phyloP scores from a whole-genome alignment of 2,329 filamentous ascomycete genomes.

The Trichoderma pleuroti region DNA sequence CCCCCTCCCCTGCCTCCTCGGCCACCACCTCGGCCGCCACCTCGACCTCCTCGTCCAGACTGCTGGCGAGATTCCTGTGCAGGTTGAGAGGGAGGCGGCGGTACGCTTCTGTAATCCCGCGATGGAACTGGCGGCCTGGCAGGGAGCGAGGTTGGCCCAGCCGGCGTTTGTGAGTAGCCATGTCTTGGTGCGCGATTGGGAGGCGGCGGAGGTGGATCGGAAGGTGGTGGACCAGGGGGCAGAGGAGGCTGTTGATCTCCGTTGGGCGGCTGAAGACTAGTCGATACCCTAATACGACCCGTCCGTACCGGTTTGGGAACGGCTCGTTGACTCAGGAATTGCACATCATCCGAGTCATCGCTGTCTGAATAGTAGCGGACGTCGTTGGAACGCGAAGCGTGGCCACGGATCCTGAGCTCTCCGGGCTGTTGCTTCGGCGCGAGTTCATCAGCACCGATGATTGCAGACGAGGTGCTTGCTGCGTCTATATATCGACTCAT shows the following conservation, averaged over 20 bases:
- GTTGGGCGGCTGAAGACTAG: conserved; percentile 39
- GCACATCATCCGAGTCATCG: conserved; percentile 46
- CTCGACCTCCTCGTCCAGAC: conserved; percentile 10
- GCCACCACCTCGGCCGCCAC: conserved; percentile 27
- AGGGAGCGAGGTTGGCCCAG: conserved; percentile 29
- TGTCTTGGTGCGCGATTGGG: conserved; percentile 23
- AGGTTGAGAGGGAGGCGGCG: conserved; percentile 26
- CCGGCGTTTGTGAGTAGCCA: conserved; percentile 19
- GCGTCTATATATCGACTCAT: conserved; percentile 48
- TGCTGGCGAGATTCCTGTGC: not conserved
- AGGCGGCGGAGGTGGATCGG: conserved; percentile 26
- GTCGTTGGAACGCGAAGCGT: conserved; percentile 35
- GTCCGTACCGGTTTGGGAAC: conserved; percentile 29
- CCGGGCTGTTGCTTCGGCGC: conserved; percentile 23
- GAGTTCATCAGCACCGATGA: conserved; percentile 33
- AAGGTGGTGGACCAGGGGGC: conserved; percentile 38
- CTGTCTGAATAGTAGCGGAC: conserved; percentile 47
- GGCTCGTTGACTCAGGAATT: conserved; percentile 38
- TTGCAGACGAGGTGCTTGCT: conserved; percentile 37
- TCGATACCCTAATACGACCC: conserved; percentile 39
- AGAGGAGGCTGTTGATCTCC: conserved; percentile 35
- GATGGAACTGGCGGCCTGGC: conserved; percentile 29
- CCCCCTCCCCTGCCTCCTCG: conserved; percentile 20
- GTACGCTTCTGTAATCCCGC: conserved; percentile 30
- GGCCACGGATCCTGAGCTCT: conserved; percentile 35